Base-by-base conservation (phyloP, 2,329 filamentous ascomycete genomes). In the Ophiocordyceps sinensis region DNA sequence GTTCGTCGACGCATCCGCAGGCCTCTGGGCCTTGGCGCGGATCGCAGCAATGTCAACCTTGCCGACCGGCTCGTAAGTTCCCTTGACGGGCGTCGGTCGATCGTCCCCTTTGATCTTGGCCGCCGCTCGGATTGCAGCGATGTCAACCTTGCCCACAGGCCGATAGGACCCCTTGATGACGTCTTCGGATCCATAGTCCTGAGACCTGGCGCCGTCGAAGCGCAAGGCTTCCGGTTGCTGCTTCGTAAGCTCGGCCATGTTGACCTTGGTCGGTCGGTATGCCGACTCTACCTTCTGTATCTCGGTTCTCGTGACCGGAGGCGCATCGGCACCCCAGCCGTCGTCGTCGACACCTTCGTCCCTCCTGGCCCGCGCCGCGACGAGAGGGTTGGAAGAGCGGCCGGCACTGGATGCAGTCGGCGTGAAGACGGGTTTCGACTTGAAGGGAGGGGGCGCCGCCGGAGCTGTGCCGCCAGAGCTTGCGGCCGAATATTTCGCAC, bases 1-100 rank as follows among this genome's bases (percentile, higher is more conserved):
- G 28, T 51, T 47, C 15, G 57, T 50, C 37, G 58, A 53, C n/a
- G 53, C 50, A 5, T 71, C 66, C 21, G 63, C 57, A 38, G 74
- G 74, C 48, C 77, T 82, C 60, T 91, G 84, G 6, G 86, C 82
- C 60, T 77, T 82, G 19, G 89, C 82, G 48, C 85, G 78, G 55
- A 98, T 95, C 19, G 89, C 88, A 36, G 85, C 85, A 61, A 98
- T 96, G 51, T 98, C 91, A 10, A 98, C 89, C 64, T 95, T 96
- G 37, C 91, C 91, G 17, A 96, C 71, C 2, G 91, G 91, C 60
- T 96, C 84, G 56, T 98, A 98, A 21, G 88, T 76, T 35, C 91
- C 91, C 63, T 94, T 96, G 17, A 96, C 85, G 5, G 78, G 75
- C 1, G 82, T 75, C 4, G 91, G 91, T 42, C 87, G 73, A 50